Conservation (phyloP, 805 yeast species). For the Pichia manshurica region DNA sequence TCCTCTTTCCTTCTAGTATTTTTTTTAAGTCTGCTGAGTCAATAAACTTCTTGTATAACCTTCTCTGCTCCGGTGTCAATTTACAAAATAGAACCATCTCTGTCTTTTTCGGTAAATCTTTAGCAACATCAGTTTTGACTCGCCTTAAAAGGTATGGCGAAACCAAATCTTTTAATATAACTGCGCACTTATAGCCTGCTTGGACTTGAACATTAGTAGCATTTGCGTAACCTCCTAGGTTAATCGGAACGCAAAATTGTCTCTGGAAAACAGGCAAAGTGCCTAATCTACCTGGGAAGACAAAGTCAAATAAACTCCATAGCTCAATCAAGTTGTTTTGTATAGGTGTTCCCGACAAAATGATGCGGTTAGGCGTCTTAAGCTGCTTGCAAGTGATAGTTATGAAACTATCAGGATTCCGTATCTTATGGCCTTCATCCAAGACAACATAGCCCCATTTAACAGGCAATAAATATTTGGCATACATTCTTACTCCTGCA, state of each 20-base stretch:
- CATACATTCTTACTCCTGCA: constrained; percentile 43
- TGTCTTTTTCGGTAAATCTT: constrained; percentile 85
- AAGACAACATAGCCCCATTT: constrained; percentile 87
- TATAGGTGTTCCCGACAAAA: constrained; percentile 93
- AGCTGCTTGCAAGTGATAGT: constrained; percentile 80
- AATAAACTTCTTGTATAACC: constrained; percentile 67
- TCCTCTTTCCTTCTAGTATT: constrained; percentile 68
- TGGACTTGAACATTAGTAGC: constrained; percentile 95
- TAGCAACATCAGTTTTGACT: constrained; percentile 90
- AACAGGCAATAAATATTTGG: constrained; percentile 59
- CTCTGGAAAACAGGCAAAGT: constrained; percentile 91
- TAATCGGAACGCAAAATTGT: constrained; percentile 89
- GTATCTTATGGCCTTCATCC: constrained; percentile 95
- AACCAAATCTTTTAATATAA: constrained; percentile 77
- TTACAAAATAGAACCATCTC: constrained; percentile 93
- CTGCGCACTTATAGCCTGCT: constrained; percentile 94
- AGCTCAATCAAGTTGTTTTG: constrained; percentile 88
- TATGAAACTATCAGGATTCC: constrained; percentile 89
- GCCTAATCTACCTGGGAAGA: constrained; percentile 91
- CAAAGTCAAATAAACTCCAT: constrained; percentile 94
- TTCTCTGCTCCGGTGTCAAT: constrained; percentile 69
- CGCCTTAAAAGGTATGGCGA: constrained; percentile 85
- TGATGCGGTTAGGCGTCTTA: constrained; percentile 77
- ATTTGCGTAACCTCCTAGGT: constrained; percentile 97
- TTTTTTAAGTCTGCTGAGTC: constrained; percentile 69